Evolutionary conservation across 805 yeast genomes (phyloP).

Genomic region (Candida odintsovae): DNA sequence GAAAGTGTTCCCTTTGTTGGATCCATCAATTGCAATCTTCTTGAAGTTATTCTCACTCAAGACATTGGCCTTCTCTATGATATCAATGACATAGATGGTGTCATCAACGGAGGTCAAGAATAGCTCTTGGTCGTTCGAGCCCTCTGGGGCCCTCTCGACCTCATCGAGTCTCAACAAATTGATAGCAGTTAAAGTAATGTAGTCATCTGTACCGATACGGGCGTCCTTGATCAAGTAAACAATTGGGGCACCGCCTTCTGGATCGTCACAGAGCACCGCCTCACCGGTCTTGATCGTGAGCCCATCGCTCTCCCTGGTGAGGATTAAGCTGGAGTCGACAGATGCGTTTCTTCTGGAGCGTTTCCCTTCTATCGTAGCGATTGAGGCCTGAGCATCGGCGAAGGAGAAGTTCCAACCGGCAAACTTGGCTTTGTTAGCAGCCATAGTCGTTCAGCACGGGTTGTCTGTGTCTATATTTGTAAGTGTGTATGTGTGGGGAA

Average conservation of each 20-base stretch:
- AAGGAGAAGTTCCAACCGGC: constrained; percentile 18
- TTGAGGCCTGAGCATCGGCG: constrained; percentile 3
- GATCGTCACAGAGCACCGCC: constrained; percentile 37
- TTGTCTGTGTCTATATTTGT: too few relatives aligned
- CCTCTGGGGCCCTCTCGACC: constrained; percentile 26
- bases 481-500: too few relatives aligned
- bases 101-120: constrained; percentile 48
- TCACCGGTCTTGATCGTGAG: constrained; percentile 49
- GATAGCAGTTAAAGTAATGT: constrained; percentile 42
- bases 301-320: constrained; percentile 41
- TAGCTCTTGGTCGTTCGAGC: constrained; percentile 37
- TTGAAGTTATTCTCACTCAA: constrained; percentile 31
- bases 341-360: constrained; percentile 12
- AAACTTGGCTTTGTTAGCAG: constrained; percentile 14
- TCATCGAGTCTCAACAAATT: constrained; percentile 42
- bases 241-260: constrained; percentile 26
- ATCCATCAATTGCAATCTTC: constrained; percentile 31
- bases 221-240: constrained; percentile 49
- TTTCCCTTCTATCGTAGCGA: neutral
- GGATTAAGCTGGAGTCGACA: constrained; percentile 7
- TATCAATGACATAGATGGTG: constrained; percentile 36
- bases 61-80: constrained; percentile 41
- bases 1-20: constrained; percentile 26
- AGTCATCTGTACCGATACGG: constrained; percentile 41
- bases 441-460: constrained; percentile 9